A percentile compares a stretch with the other conserved stretches of the same genome.
Conservation (phyloP, 139 green algal species). For the Raphidocelis subcapitata region DNA sequence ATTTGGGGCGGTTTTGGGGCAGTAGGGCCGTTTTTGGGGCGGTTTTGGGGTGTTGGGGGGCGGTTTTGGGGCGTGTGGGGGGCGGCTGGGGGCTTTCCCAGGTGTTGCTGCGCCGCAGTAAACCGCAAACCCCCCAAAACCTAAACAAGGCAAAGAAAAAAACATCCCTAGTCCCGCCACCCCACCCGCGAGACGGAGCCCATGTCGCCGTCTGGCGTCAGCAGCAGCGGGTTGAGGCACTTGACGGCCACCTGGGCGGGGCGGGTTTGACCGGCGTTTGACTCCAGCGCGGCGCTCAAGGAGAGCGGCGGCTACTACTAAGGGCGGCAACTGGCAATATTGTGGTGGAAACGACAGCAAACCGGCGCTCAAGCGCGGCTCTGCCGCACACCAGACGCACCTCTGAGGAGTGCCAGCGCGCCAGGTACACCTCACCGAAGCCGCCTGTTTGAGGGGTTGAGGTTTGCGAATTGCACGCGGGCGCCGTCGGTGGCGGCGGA, state of each 20-base stretch:
- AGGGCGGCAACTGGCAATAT: conserved; percentile 3
- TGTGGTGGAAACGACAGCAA: no score
- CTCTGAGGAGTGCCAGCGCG: conserved; percentile 62
- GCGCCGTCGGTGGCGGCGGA: background rate
- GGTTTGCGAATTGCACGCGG: background rate
- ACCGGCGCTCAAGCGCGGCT: no score
- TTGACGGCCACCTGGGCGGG: conserved; percentile 62
- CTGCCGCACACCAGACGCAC: no score
- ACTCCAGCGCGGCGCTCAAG: background rate
- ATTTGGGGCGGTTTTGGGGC: background rate
- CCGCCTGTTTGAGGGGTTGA: no score
- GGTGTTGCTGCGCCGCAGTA: no score
- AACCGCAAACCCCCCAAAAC: no score
- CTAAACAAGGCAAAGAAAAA: no score
- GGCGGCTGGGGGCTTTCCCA: no score
- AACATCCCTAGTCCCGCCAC: background rate
- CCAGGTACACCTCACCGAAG: conserved; percentile 54
- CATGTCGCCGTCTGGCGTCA: conserved; percentile 38
- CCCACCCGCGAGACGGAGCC: conserved; percentile 31
- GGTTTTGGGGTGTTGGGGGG: no score
- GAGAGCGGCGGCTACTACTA: background rate
- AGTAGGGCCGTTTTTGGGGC: background rate
- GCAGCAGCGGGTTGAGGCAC: conserved; percentile 71
- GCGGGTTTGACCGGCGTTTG: background rate
- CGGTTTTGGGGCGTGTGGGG: no score